Evolutionary conservation across 2,329 filamentous ascomycete genomes (phyloP).

Genomic region (Penicillium sp.): DNA sequence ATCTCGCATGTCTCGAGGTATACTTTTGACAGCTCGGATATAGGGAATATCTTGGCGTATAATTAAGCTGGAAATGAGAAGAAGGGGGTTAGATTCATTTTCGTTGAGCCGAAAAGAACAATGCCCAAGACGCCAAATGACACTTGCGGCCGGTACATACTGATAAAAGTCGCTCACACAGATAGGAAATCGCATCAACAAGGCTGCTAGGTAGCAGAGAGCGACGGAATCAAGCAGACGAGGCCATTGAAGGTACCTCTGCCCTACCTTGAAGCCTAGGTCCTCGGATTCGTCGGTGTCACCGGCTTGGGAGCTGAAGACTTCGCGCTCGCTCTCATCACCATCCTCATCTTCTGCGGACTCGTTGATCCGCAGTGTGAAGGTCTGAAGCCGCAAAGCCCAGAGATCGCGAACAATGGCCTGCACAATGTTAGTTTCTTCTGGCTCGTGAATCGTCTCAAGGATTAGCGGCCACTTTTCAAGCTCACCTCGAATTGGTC

Average conservation of each 20-base stretch:
- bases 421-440: conserved; percentile 25
- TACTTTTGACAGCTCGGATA: conserved; percentile 53
- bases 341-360: conserved; percentile 30
- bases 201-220: conserved; percentile 72
- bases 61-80: conserved; percentile 27
- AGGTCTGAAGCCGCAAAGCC: conserved; percentile 64
- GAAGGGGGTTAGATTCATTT: background rate
- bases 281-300: conserved; percentile 43
- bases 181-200: conserved; percentile 72
- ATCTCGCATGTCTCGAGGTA: conserved; percentile 45
- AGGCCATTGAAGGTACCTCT: conserved; percentile 49
- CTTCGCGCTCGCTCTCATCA: conserved; percentile 42
- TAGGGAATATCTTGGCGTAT: conserved; percentile 72
- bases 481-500: conserved; percentile 63
- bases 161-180: conserved; percentile 65
- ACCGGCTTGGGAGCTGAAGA: conserved; percentile 58
- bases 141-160: conserved; percentile 25
- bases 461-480: background rate
- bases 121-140: background rate
- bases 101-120: background rate
- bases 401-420: conserved; percentile 76
- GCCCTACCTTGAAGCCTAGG: conserved; percentile 32
- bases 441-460: background rate
- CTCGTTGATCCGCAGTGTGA: conserved; percentile 47
- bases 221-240: conserved; percentile 69